Evolutionary conservation across 345 rosid genomes (phyloP).

Genomic region (Raphanus sativus): DNA sequence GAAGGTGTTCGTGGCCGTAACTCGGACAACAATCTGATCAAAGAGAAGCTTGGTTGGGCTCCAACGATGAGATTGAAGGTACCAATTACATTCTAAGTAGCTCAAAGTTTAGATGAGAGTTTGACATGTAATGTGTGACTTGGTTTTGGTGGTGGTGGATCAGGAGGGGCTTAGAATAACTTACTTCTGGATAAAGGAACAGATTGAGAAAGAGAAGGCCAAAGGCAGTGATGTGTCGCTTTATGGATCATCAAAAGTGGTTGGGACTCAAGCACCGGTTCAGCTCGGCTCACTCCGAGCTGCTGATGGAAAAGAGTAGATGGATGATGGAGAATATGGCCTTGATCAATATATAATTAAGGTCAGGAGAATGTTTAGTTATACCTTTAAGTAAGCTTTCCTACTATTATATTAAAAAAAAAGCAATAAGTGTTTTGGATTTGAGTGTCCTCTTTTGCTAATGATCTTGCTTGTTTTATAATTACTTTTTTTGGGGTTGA

Average conservation of each 20-base stretch:
- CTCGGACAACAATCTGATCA: constrained; percentile 94
- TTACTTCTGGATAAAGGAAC: constrained; percentile 94
- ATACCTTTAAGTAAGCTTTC: constrained; percentile 8
- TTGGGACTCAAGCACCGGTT: constrained; percentile 99
- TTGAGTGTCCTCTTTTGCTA: constrained; percentile 1
- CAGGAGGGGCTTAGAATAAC: constrained; percentile 95
- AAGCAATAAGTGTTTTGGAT: constrained; percentile 27
- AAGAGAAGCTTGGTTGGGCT: constrained; percentile 99
- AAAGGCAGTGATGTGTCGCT: constrained; percentile 71
- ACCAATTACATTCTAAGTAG: constrained; percentile 2
- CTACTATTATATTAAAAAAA: not conserved
- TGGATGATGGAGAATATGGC: constrained; percentile 18
- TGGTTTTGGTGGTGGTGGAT: not conserved
- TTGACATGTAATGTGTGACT: not conserved
- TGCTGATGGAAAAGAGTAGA: constrained; percentile 81
- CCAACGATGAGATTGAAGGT: constrained; percentile 96
- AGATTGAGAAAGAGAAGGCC: constrained; percentile 88
- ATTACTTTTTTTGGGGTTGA: not conserved
- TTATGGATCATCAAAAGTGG: constrained; percentile 93
- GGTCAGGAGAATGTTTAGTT: constrained; percentile 5
- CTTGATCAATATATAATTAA: not conserved
- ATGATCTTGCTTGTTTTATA: not conserved
- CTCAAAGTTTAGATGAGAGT: not conserved
- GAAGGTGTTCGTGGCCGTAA: constrained; percentile 99
- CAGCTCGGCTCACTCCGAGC: constrained; percentile 94